Evolutionary conservation across 2,329 filamentous ascomycete genomes (phyloP).

Genomic region (Aspergillus fumigatus): DNA sequence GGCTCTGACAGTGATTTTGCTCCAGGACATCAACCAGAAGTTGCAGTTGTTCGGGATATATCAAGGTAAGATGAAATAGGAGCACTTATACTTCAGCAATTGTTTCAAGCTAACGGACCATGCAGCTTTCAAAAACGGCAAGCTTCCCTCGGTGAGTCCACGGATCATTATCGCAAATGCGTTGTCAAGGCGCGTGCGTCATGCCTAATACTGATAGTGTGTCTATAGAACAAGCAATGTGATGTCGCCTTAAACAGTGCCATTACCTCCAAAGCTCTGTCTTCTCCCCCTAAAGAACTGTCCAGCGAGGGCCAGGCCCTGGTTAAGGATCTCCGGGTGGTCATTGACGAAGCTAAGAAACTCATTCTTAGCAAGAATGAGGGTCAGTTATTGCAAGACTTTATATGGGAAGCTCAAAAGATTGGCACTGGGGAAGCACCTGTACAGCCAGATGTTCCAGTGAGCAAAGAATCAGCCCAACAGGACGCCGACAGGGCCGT

Average conservation of each 20-base stretch:
- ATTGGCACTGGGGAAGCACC: constrained; percentile 60
- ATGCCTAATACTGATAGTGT: constrained; percentile 5
- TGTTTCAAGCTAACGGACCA: constrained; percentile 9
- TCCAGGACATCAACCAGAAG: constrained; percentile 77
- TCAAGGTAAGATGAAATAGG: constrained; percentile 44
- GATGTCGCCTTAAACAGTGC: constrained; percentile 91
- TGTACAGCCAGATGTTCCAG: constrained; percentile 57
- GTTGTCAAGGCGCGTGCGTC: not conserved
- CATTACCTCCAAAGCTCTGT: constrained; percentile 65
- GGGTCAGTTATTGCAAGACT: constrained; percentile 90
- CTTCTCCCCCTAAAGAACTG: constrained; percentile 68
- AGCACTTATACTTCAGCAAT: not conserved
- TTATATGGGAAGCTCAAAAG: constrained; percentile 87
- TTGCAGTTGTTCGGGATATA: constrained; percentile 92
- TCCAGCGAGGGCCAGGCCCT: constrained; percentile 78
- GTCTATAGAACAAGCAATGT: constrained; percentile 78
- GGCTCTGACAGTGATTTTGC: too few species aligned
- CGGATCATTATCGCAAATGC: constrained; percentile 25
- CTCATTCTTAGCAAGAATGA: constrained; percentile 91
- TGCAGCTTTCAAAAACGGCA: constrained; percentile 78
- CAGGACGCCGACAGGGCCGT: constrained; percentile 80
- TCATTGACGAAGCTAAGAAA: constrained; percentile 78
- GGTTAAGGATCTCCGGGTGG: constrained; percentile 69
- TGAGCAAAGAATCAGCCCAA: constrained; percentile 71
- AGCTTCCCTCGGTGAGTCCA: constrained; percentile 79